Evolutionary conservation across 805 yeast species (phyloP), one percentile per base, ranked within the genome.

Genomic region (Nakazawaea peltata): DNA sequence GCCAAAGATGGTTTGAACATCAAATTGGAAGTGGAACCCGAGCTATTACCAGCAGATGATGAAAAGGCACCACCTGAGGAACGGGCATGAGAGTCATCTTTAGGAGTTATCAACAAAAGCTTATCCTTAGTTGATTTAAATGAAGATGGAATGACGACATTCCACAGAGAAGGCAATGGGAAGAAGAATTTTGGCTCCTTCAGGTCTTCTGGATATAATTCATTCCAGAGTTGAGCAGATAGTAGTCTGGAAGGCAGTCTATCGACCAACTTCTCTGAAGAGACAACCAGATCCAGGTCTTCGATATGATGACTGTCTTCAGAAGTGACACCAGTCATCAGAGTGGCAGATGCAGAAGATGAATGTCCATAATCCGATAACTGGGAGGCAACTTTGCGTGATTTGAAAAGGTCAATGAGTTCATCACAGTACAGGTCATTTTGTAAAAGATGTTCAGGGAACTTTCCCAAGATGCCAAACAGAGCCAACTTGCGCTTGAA

Each of bases 101-200:
- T 48, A 22, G 42, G 46, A 1, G 56, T 48, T 3, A 53, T 46
- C 2, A 55, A 34, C 21, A 44, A 44, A 14, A 50, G 37, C 8
- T 54, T 54, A 37, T 48, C 48, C 2, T 26, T 11, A 2, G 48
- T 42, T 4, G 47, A 33, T 26, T 46, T 49, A 23, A 32, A 37
- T 7, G 30, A 19, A 3, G 47, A 44, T 14, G 43, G 41, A 7
- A 36, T 23, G 14, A 47, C 45, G 9, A 37, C 34, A 3, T 49
- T 46, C 59, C 59, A 54, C 14, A 44, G 35, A 1, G 54, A 44
- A 8, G 59, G 59, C 14, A 54, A 41, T 3, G 9, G 51, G 46
- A 25, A 43, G 16, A 19, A 14, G 27, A 32, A 32, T 4, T 14
- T 25, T 4, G 7, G 8, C 7, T 24, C 25, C n/a, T 8, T 17